phyloP scores from a whole-genome alignment of 1,284 basidiomycete genomes.

The Ustilago vetiveriae region DNA sequence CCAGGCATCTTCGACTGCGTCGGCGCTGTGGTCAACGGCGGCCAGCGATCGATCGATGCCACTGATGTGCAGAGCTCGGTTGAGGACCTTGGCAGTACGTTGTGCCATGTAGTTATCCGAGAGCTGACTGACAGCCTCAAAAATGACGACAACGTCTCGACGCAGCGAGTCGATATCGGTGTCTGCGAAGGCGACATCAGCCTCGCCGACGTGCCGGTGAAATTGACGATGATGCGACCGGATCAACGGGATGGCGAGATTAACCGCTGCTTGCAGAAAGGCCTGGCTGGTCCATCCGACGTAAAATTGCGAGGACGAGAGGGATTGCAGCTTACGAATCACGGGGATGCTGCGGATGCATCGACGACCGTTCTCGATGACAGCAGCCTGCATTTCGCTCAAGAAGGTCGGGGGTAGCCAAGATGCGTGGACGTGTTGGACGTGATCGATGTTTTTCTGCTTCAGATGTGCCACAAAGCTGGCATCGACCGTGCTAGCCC shows the following conservation, averaged over 20 bases:
- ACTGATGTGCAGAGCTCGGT: slow-evolving; percentile 15
- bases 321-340: slow-evolving; percentile 21
- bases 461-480: slow-evolving; percentile 19
- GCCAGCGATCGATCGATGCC: slow-evolving; percentile 9
- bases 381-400: slow-evolving; percentile 18
- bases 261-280: slow-evolving; percentile 21
- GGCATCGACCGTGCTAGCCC: neutral
- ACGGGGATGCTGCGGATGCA: slow-evolving; percentile 24
- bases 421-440: slow-evolving; percentile 17
- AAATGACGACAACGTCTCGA: slow-evolving; percentile 16
- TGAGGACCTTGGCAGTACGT: slow-evolving; percentile 13
- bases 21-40: neutral
- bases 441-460: slow-evolving; percentile 19
- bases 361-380: slow-evolving; percentile 10
- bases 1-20: slow-evolving; percentile 17
- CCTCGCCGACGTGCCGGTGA: neutral
- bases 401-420: slow-evolving; percentile 32
- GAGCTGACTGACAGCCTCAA: slow-evolving; percentile 28
- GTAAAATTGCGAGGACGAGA: slow-evolving; percentile 27
- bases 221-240: slow-evolving; percentile 16
- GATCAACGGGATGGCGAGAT: slow-evolving; percentile 28
- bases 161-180: slow-evolving; percentile 10
- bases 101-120: slow-evolving; percentile 18
- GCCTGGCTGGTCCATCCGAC: slow-evolving; percentile 22
- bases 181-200: neutral